phyloP scores from a whole-genome alignment of 2,329 filamentous ascomycete genomes.

The Scortechinia acanthostroma region DNA sequence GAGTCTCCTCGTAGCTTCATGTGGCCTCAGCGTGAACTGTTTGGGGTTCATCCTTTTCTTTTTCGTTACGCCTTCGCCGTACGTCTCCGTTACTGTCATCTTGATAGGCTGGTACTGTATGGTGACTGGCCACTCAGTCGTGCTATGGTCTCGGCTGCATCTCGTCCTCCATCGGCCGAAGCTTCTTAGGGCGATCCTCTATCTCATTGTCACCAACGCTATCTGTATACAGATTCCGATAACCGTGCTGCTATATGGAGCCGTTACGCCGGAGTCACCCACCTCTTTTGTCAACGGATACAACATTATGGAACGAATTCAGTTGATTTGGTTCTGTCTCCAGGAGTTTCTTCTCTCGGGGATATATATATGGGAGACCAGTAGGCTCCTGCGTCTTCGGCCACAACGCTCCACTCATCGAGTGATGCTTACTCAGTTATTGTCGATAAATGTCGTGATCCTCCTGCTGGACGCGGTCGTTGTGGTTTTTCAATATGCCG shows the following conservation, averaged over 20 bases:
- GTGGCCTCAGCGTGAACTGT: slow-evolving; percentile 11
- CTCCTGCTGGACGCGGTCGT: slow-evolving; percentile 33
- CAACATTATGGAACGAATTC: slow-evolving; percentile 24
- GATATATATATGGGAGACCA: slow-evolving; percentile 43
- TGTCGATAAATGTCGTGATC: slow-evolving; percentile 34
- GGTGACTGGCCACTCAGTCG: slow-evolving; percentile 47
- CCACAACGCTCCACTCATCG: too few species aligned
- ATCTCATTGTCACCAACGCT: slow-evolving; percentile 47
- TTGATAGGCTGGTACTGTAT: slow-evolving; percentile 47
- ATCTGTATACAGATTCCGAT: slow-evolving; percentile 43
- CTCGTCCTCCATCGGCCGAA: slow-evolving; percentile 41
- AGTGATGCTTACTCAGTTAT: too few species aligned
- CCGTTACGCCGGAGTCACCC: too few species aligned
- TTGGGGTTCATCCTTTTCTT: slow-evolving; percentile 29
- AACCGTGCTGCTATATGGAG: slow-evolving; percentile 38
- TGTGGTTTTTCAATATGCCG: slow-evolving; percentile 22
- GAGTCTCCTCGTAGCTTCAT: slow-evolving; percentile 5
- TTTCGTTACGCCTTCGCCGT: slow-evolving; percentile 17
- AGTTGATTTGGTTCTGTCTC: slow-evolving; percentile 37
- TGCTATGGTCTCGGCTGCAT: slow-evolving; percentile 53
- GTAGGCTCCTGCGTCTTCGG: slow-evolving; percentile 36
- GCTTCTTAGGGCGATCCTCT: slow-evolving; percentile 37
- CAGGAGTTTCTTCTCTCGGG: slow-evolving; percentile 34
- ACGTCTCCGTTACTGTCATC: slow-evolving; percentile 21
- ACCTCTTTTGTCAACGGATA: slow-evolving; percentile 2